Base-by-base conservation (phyloP, 2,329 filamentous ascomycete genomes). In the Aureobasidium leucospermi region DNA sequence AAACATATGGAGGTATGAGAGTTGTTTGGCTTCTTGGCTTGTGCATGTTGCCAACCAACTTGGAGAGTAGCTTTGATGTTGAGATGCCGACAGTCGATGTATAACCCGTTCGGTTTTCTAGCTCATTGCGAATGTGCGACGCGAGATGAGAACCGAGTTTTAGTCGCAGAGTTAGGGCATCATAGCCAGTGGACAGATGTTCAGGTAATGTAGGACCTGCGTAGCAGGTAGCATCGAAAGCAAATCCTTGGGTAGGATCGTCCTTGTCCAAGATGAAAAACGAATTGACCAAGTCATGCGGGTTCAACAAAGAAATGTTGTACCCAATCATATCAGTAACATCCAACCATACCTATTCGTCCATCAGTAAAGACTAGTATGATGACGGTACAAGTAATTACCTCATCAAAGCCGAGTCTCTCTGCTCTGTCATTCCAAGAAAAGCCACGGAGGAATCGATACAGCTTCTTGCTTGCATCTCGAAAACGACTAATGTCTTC, bases 1-100 rank as follows among this genome's bases (percentile, higher is more conserved):
- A 66, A 3, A 77, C 76, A 58, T 83, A 82, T 1, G 87, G 83
- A 5, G 88, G 85, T 45, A 96, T 74, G 7, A 97, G 76, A 0
- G 89, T 90, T 0, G 93, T 97, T 72, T 97, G 94, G 62, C 84
- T 87, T 61, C 86, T 86, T 1, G 93, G 93, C 74, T 97, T 97
- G 70, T 96, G 85, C 61, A 87, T 78, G 70, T 85, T 88, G 11
- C 93, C 93, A 9, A 85, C 89, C 13, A 97, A 80, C 72, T 97
- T 97, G 61, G 89, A 85, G 10, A 96, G 78, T 5, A 93, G 73
- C 72, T 97, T 97, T 68, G 87, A 93, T 0, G 90, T 95, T 2
- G 91, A 87, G 23, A 97, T 85, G 4, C 93, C 93, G 43, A 89
- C 91, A 1, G 92, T 93, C 31, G 88, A 88, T 0, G 91, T 96